These are phyloP conservation scores for Dacryopinax primogenitus DNA, from an alignment of 768 basidiomycete species.

Conservation along the genomic window DNA sequence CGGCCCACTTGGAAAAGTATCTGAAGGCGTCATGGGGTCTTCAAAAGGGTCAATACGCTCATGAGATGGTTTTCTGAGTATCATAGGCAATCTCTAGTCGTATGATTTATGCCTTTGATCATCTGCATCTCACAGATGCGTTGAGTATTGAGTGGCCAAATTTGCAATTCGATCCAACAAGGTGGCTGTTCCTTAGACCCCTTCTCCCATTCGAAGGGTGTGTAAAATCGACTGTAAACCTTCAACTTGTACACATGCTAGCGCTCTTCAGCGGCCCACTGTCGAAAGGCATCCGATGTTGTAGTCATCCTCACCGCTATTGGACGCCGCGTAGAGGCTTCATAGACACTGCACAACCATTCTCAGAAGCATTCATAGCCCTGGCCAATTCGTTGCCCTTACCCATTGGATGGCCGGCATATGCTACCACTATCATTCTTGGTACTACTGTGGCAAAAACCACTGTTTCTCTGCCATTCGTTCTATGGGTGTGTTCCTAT, in stretches of 20 bases:
- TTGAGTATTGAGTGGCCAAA: too few species aligned
- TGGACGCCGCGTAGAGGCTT: not conserved
- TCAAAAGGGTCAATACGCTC: slow-evolving; percentile 94
- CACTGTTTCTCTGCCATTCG: slow-evolving; percentile 49
- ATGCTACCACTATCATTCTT: slow-evolving; percentile 63
- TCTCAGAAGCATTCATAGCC: not conserved
- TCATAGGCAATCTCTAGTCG: not conserved
- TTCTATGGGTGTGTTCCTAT: slow-evolving; percentile 52
- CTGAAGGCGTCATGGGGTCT: slow-evolving; percentile 85
- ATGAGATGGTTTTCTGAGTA: slow-evolving; percentile 74
- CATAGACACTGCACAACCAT: not conserved
- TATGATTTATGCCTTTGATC: not conserved
- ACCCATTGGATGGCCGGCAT: slow-evolving; percentile 21
- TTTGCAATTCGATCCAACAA: too few species aligned
- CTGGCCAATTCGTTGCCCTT: not conserved
- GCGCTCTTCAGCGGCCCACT: too few species aligned
- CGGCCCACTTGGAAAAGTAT: slow-evolving; percentile 83
- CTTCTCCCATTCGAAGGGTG: too few species aligned
- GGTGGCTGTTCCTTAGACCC: too few species aligned
- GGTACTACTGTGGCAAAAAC: slow-evolving; percentile 50
- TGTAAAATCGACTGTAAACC: too few species aligned
- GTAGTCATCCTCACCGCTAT: not conserved
- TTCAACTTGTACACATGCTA: too few species aligned
- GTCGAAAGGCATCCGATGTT: too few species aligned
- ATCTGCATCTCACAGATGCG: not conserved